phyloP scores from a whole-genome alignment of 2,329 filamentous ascomycete species.

The Emericellopsis cladophorae region DNA sequence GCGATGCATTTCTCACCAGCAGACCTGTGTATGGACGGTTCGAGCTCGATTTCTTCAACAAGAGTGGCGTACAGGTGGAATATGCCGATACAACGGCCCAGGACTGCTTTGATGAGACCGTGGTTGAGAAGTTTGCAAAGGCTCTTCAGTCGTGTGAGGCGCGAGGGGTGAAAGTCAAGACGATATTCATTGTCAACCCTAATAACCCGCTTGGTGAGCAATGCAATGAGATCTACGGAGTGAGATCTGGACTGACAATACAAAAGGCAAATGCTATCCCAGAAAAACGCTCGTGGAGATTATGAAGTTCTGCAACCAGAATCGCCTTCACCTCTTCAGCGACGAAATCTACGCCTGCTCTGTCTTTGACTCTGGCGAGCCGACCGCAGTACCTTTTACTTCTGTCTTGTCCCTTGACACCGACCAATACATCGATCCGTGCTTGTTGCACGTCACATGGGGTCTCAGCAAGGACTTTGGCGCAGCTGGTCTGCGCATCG shows the following conservation, averaged over 20 bases:
- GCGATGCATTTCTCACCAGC: constrained; percentile 24
- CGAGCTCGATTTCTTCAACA: constrained; percentile 31
- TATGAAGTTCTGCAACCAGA: constrained; percentile 34
- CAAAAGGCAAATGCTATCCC: constrained; percentile 27
- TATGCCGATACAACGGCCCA: constrained; percentile 29
- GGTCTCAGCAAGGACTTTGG: constrained; percentile 37
- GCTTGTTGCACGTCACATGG: constrained; percentile 36
- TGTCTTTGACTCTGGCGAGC: constrained; percentile 25
- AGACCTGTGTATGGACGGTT: constrained; percentile 34
- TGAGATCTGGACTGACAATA: constrained; percentile 7
- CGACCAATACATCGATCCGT: constrained; percentile 27
- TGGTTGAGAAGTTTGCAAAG: constrained; percentile 30
- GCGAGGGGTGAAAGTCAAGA: constrained; percentile 24
- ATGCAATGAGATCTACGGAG: not conserved
- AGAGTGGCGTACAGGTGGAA: constrained; percentile 26
- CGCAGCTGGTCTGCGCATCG: constrained; percentile 36
- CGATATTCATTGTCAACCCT: constrained; percentile 37
- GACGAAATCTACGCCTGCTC: constrained; percentile 47
- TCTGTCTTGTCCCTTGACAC: constrained; percentile 34
- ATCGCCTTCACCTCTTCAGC: constrained; percentile 38
- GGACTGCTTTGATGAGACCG: constrained; percentile 28
- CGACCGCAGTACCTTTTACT: constrained; percentile 23
- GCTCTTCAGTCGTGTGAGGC: constrained; percentile 20
- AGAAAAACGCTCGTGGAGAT: constrained; percentile 25
- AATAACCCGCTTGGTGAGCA: constrained; percentile 34